Conservation (phyloP, 2,329 filamentous ascomycete genomes). For the Dendryphion nanum region DNA sequence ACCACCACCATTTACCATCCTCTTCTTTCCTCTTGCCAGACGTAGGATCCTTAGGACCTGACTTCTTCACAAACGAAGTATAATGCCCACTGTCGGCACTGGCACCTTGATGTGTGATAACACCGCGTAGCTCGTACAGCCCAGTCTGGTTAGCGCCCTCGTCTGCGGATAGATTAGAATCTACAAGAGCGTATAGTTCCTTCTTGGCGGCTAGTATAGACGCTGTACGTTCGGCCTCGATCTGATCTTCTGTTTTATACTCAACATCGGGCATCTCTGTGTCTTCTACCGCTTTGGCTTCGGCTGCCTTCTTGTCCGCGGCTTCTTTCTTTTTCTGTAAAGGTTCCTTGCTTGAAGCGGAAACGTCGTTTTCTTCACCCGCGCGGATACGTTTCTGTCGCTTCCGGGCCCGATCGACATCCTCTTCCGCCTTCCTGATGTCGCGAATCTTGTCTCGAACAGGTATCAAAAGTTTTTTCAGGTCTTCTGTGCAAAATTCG, state of each 20-base stretch:
- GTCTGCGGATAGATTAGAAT: slow-evolving; percentile 71
- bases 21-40: slow-evolving; percentile 77
- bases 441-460: slow-evolving; percentile 97
- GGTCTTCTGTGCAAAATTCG: slow-evolving; percentile 91
- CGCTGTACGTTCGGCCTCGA: slow-evolving; percentile 79
- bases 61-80: slow-evolving; percentile 96
- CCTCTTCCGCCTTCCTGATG: slow-evolving; percentile 90
- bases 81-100: slow-evolving; percentile 98
- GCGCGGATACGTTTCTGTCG: slow-evolving; percentile 73
- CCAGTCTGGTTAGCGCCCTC: slow-evolving; percentile 89
- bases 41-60: slow-evolving; percentile 66
- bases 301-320: slow-evolving; percentile 48
- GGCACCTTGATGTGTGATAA: slow-evolving; percentile 94
- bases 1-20: slow-evolving; percentile 99
- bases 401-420: slow-evolving; percentile 88
- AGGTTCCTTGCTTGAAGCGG: slow-evolving; percentile 45
- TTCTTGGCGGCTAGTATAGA: slow-evolving; percentile 79
- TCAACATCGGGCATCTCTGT: slow-evolving; percentile 68
- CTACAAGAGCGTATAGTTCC: slow-evolving; percentile 77
- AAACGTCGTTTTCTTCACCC: slow-evolving; percentile 52
- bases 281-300: slow-evolving; percentile 55
- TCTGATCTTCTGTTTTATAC: slow-evolving; percentile 91
- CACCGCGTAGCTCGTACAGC: slow-evolving; percentile 88
- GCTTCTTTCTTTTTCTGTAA: slow-evolving; percentile 52
- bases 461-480: slow-evolving; percentile 79